Evolutionary conservation across 2,329 filamentous ascomycete genomes (phyloP), one percentile per base, ranked within the genome.

Genomic region (Colletotrichum musae): DNA sequence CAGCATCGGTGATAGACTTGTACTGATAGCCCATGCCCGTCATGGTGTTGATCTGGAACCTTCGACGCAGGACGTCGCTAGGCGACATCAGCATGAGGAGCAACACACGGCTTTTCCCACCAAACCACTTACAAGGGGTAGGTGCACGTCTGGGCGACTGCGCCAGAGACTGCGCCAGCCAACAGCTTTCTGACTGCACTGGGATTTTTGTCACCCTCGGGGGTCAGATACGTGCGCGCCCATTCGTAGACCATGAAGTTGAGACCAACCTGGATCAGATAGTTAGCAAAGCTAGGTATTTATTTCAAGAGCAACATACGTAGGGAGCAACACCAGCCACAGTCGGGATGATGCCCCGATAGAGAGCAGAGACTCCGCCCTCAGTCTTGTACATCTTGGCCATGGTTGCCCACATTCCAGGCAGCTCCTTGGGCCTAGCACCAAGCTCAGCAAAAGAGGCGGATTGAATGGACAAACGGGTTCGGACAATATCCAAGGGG

Each of bases 11-110:
- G 51, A 99, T 92, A 6, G 91, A 92, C 76, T 93, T 94, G 84
- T 99, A 99, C 79, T 95, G 90, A 82, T 98, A 98, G 58, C 96
- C 96, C 91, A 99, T 95, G 59, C 96, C 96, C 56, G 93, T 94
- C 96, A 99, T 99, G 62, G 96, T 98, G 82, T 99, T 99, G 83
- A 99, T 96, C 79, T 99, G 96, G 80, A 99, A 99, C 58, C 96
- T 90, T 70, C 96, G 91, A 39, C 96, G 93, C 63, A 99, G 86
- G 2, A 99, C 95, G 78, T 97, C 95, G 78, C 94, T 96, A 9
- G 13, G 5, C 18, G 10, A 15, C 59, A 36, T 77, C 70, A 78
- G 77, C 75, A 71, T 63, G 36, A 10, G 48, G 2, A 68, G 74
- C 13, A 13, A 28, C 12, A 13, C 12, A 5, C 12, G 28, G 74